Conservation (phyloP, 192 early-diverging fungal genomes). For the Coemansia sp. region DNA sequence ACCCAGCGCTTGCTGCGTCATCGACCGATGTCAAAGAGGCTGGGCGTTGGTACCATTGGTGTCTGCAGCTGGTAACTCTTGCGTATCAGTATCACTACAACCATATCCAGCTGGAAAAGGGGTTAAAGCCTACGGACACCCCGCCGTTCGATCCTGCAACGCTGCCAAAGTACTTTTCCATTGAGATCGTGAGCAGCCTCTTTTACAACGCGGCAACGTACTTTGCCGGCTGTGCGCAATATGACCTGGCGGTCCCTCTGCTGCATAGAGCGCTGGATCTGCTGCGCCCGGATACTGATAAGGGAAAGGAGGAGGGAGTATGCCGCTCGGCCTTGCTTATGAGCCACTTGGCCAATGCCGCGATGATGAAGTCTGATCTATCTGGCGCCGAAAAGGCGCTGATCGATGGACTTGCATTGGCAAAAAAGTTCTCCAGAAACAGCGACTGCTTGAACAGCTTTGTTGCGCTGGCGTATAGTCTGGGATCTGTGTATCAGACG, state of each 20-base stretch:
- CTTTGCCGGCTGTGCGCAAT: constrained; percentile 35
- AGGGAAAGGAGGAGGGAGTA: constrained; percentile 31
- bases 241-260: constrained; percentile 42
- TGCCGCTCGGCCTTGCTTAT: constrained; percentile 50
- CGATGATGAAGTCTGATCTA: constrained; percentile 30
- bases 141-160: constrained; percentile 51
- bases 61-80: constrained; percentile 51
- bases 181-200: constrained; percentile 47
- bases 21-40: constrained; percentile 33
- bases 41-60: constrained; percentile 57
- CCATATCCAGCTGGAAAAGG: constrained; percentile 34
- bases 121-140: constrained; percentile 19
- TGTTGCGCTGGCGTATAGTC: constrained; percentile 47
- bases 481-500: constrained; percentile 50
- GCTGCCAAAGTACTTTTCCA: constrained; percentile 43
- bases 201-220: constrained; percentile 56
- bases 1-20: constrained; percentile 20
- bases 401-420: constrained; percentile 44
- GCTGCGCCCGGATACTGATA: constrained; percentile 27
- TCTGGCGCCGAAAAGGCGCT: constrained; percentile 38
- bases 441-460: constrained; percentile 54
- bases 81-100: constrained; percentile 54
- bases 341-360: constrained; percentile 55
- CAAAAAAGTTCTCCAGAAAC: constrained; percentile 45
- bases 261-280: constrained; percentile 54